These are phyloP conservation scores for Planoprotostelium fungivorum DNA, from an alignment of 78 protist species.

Conservation along the genomic window DNA sequence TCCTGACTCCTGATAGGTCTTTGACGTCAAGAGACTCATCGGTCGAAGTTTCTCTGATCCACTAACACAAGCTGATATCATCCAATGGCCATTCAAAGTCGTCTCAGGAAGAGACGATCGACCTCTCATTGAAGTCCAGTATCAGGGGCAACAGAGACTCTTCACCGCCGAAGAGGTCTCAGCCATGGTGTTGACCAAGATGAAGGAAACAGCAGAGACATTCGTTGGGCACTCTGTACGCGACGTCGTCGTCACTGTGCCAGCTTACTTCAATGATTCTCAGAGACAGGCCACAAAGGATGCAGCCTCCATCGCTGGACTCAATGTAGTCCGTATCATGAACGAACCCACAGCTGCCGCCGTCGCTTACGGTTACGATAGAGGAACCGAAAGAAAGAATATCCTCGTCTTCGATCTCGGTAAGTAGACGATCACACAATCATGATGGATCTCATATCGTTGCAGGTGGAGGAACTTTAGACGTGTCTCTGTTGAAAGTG, in stretches of 20 bases:
- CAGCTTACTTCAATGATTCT: slow-evolving; percentile 93
- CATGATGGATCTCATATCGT: no score
- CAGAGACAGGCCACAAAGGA: slow-evolving; percentile 99
- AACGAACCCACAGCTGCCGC: slow-evolving; percentile 99
- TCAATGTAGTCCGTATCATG: slow-evolving; percentile 93
- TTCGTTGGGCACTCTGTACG: background rate
- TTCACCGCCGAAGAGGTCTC: slow-evolving; percentile 95
- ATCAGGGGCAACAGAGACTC: slow-evolving; percentile 75
- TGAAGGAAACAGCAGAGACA: slow-evolving; percentile 88
- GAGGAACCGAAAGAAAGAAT: slow-evolving; percentile 34
- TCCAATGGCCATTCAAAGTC: slow-evolving; percentile 72
- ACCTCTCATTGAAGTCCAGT: slow-evolving; percentile 59
- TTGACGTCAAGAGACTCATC: slow-evolving; percentile 95
- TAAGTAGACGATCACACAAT: no score
- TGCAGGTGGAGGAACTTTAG: slow-evolving; percentile 88
- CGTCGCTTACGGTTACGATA: slow-evolving; percentile 91
- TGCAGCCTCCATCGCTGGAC: slow-evolving; percentile 98
- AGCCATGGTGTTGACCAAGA: slow-evolving; percentile 91
- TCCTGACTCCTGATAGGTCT: slow-evolving; percentile 24
- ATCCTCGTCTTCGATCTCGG: slow-evolving; percentile 75
- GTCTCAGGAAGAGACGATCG: slow-evolving; percentile 10
- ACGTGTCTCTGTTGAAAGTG: slow-evolving; percentile 83
- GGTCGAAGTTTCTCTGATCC: slow-evolving; percentile 89
- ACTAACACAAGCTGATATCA: slow-evolving; percentile 28
- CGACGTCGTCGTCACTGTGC: slow-evolving; percentile 57